These are phyloP conservation scores for Hanseniaspora singularis DNA, from an alignment of 805 yeast genomes.

Conservation along the genomic window DNA sequence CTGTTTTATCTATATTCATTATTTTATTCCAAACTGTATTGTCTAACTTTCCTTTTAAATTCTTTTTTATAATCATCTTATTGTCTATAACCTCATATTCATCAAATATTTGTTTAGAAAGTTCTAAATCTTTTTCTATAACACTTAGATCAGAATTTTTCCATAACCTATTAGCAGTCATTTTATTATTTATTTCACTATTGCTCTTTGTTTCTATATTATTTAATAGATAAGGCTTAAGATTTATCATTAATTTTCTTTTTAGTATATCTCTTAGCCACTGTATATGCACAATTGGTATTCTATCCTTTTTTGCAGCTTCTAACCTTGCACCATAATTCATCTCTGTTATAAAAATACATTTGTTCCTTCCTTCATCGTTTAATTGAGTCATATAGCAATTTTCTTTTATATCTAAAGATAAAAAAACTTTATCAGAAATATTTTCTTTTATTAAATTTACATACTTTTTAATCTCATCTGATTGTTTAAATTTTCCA, in stretches of 20 bases:
- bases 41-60: constrained; percentile 7
- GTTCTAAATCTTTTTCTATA: background rate
- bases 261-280: constrained; percentile 36
- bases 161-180: constrained; percentile 11
- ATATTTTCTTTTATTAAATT: constrained; percentile 3
- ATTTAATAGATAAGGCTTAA: constrained; percentile 26
- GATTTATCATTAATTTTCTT: constrained; percentile 33
- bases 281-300: constrained; percentile 33
- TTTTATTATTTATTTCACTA: constrained; percentile 21
- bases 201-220: constrained; percentile 19
- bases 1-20: background rate
- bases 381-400: constrained; percentile 15
- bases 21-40: constrained; percentile 14
- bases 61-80: constrained; percentile 9
- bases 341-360: constrained; percentile 25
- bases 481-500: constrained; percentile 4
- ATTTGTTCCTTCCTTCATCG: constrained; percentile 23
- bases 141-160: background rate
- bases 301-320: constrained; percentile 32
- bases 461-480: background rate
- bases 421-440: background rate
- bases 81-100: constrained; percentile 14
- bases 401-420: constrained; percentile 7
- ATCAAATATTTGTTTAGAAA: constrained; percentile 13
- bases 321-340: constrained; percentile 24